Conservation (phyloP, 1,284 basidiomycete genomes). For the Leccinum pallidistipes region DNA sequence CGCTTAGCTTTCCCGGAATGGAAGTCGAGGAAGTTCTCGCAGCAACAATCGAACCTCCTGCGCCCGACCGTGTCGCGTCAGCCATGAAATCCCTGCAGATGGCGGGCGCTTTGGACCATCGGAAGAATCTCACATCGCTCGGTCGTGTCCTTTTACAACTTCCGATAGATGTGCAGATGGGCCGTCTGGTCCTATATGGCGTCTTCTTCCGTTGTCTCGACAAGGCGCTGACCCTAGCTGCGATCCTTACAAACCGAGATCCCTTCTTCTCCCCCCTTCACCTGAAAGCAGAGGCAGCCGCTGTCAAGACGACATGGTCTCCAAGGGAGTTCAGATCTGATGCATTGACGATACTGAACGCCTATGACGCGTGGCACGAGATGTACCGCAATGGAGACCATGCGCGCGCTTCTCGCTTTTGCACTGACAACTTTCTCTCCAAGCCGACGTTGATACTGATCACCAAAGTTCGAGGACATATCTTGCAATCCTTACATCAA, state of each 20-base stretch:
- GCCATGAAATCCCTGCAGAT: constrained; percentile 84
- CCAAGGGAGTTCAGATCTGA: constrained; percentile 85
- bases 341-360: constrained; percentile 76
- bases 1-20: constrained; percentile 90
- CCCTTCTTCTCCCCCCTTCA: constrained; percentile 87
- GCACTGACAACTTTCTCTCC: constrained; percentile 85
- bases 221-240: constrained; percentile 86
- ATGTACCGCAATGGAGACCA: constrained; percentile 69
- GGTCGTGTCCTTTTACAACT: constrained; percentile 88
- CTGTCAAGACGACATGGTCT: constrained; percentile 81
- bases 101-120: constrained; percentile 84
- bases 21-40: constrained; percentile 86
- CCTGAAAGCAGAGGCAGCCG: constrained; percentile 61
- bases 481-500: constrained; percentile 77
- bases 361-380: constrained; percentile 82
- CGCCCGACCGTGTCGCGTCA: constrained; percentile 71
- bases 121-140: constrained; percentile 82
- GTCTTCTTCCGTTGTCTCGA: constrained; percentile 95
- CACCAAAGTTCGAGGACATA: constrained; percentile 81
- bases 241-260: constrained; percentile 87
- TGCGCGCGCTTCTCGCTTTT: constrained; percentile 73
- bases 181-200: constrained; percentile 87
- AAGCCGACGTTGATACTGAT: constrained; percentile 85
- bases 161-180: constrained; percentile 89
- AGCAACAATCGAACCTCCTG: constrained; percentile 90